phyloP scores from a whole-genome alignment of 805 yeast genomes.

The Spathaspora passalidarum region DNA sequence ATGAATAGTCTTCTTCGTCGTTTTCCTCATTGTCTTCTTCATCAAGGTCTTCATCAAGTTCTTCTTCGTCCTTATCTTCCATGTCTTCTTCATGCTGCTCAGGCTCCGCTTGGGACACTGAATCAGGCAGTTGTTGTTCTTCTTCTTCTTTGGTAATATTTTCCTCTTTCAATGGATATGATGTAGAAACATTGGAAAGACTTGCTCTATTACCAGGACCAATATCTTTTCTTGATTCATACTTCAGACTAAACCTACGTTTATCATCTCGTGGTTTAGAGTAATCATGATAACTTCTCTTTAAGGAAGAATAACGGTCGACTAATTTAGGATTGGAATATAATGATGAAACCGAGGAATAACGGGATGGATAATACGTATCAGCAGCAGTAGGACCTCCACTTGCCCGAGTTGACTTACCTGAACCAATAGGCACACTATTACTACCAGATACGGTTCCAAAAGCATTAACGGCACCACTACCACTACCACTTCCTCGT shows the following conservation, averaged over 20 bases:
- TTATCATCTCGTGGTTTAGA: conserved; percentile 1
- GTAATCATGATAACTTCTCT: conserved; percentile 6
- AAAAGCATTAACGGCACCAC: conserved; percentile 7
- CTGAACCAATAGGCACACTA: conserved; percentile 11
- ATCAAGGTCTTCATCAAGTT: conserved; percentile 9
- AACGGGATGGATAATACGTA: conserved; percentile 25
- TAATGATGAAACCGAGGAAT: conserved; percentile 2
- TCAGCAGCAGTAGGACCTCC: conserved; percentile 11
- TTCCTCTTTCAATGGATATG: conserved; percentile 6
- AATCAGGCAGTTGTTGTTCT: conserved; percentile 6
- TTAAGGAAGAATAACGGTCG: conserved; percentile 13
- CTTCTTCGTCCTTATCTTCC: conserved; percentile 9
- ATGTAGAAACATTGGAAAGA: background rate
- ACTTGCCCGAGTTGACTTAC: background rate
- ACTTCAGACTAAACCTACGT: background rate
- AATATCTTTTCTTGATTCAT: background rate
- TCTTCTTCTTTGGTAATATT: conserved; percentile 16
- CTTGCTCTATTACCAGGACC: background rate
- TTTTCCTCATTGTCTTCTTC: conserved; percentile 8
- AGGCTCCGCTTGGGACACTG: conserved; percentile 9
- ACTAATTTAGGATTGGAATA: conserved; percentile 9
- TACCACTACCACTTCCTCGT: too few relatives aligned
- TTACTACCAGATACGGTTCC: conserved; percentile 3
- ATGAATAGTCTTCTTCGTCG: conserved; percentile 6
- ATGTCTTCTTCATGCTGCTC: conserved; percentile 8